Conservation (phyloP, 352 stramenopile genomes). For the Halophytophthora polymorphica region DNA sequence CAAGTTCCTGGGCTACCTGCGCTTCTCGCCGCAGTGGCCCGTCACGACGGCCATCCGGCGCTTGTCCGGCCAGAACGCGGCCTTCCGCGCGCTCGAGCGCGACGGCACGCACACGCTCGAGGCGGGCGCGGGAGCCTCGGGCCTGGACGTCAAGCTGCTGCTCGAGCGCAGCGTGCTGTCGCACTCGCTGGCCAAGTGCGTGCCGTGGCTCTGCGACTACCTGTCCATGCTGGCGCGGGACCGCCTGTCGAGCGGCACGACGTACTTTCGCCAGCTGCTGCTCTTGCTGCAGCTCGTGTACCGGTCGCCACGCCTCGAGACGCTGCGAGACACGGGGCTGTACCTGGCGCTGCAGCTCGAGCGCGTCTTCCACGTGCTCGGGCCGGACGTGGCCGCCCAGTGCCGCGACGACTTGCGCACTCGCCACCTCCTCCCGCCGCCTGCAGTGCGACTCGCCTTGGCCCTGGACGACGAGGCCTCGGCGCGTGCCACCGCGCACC, state of each 20-base stretch:
- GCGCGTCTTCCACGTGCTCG: constrained; percentile 43
- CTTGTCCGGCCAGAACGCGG: constrained; percentile 38
- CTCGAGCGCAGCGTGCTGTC: constrained; percentile 43
- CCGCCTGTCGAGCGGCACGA: constrained; percentile 41
- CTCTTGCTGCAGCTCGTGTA: constrained; percentile 42
- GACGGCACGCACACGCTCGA: constrained; percentile 56
- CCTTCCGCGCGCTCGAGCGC: constrained; percentile 43
- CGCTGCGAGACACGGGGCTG: constrained; percentile 47
- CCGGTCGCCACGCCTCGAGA: constrained; percentile 37
- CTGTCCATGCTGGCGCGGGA: constrained; percentile 58
- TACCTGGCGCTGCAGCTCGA: constrained; percentile 65
- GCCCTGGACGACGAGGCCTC: constrained; percentile 3
- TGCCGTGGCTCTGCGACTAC: constrained; percentile 69
- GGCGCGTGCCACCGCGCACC: background rate
- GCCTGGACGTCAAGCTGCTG: constrained; percentile 43
- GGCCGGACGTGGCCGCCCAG: constrained; percentile 22
- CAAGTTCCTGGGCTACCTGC: constrained; percentile 67
- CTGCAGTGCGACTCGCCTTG: constrained; percentile 13
- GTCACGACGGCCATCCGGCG: constrained; percentile 30
- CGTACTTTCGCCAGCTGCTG: constrained; percentile 49
- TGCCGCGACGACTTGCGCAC: constrained; percentile 11
- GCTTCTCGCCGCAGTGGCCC: constrained; percentile 62
- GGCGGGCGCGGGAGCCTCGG: constrained; percentile 11
- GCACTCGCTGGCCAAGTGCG: constrained; percentile 46
- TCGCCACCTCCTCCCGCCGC: constrained; percentile 16